Conservation (phyloP, 352 stramenopile genomes). For the Pythium rishiriense region DNA sequence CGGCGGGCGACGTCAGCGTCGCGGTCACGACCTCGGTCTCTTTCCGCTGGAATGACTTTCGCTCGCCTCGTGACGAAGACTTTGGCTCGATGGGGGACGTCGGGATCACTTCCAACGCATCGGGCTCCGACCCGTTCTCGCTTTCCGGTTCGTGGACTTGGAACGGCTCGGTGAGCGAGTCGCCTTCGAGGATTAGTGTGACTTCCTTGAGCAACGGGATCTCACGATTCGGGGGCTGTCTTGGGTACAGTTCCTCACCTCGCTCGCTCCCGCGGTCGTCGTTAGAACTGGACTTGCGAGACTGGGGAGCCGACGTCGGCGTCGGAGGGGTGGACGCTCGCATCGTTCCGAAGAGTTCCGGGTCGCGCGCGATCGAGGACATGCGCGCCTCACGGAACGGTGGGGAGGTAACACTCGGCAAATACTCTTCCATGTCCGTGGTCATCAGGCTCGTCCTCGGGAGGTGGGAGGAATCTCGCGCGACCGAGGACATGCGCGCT, state of each 20-base stretch:
- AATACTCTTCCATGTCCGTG: not conserved
- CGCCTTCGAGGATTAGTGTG: not conserved
- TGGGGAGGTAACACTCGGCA: not conserved
- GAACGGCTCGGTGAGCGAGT: not conserved
- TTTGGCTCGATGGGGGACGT: not conserved
- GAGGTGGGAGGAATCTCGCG: not conserved
- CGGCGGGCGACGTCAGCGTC: not conserved
- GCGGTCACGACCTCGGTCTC: not conserved
- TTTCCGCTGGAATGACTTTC: not conserved
- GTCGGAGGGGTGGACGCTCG: not conserved
- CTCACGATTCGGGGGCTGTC: not conserved
- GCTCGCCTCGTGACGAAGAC: not conserved
- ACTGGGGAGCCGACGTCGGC: not conserved
- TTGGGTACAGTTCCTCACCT: not conserved
- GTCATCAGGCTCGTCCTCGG: not conserved
- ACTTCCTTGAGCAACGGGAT: not conserved
- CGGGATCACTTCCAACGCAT: not conserved
- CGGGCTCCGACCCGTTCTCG: not conserved
- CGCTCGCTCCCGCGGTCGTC: not conserved
- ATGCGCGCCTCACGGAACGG: not conserved
- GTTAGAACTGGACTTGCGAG: not conserved
- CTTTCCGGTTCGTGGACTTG: not conserved
- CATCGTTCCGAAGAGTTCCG: not conserved
- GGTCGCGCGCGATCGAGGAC: not conserved
- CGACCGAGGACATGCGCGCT: not conserved